Evolutionary conservation across 768 basidiomycete species (phyloP), one percentile per base, ranked within the genome.

Genomic region (Austroboletus festivus): DNA sequence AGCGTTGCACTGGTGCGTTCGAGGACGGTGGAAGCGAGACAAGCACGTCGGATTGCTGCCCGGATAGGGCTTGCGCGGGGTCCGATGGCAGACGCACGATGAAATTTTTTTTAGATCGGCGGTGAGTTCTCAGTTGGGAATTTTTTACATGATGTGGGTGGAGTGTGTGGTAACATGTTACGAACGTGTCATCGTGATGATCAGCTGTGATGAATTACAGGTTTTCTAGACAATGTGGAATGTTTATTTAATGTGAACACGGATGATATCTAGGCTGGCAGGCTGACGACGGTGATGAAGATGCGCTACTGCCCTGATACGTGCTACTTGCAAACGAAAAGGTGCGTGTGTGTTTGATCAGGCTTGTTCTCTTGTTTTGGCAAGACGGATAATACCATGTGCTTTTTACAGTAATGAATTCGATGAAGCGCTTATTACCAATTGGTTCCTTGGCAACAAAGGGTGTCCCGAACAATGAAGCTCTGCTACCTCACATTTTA

Each of bases 11-110:
- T 89, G 44, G 74, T 82, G 47, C 76, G 93, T 39, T 83, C 85
- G 38, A 80, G 79, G 54, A 74, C 80, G 55, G 68, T 90, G 50
- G 82, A 86, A 41, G 74, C 83, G 20, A 71, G 83, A 53, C 91
- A 93, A 46, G 89, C 91, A 44, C 75, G 88, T 49, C 81, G 86
- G 62, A 71, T 96, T 31, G 93, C 91, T 41, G 93, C 88, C 11
- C 75, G 92, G 54, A 95, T 96, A 49, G 92, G 92, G 1, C 68
- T 90, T 21, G 73, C 73, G 16, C 75, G 80, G 52, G 69, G 67
- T 40, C 46, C 51, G 43, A 54, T 55, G 35, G 26, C 42, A 15
- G 53, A 49, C 31, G 35, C 40, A 42, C 47, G 52, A 18, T 58
- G 48, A 58, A 18, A 33, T n/a, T n/a, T 7, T 2, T 21, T 16